Conservation (phyloP, 345 rosid species). For the Hevea brasiliensis region DNA sequence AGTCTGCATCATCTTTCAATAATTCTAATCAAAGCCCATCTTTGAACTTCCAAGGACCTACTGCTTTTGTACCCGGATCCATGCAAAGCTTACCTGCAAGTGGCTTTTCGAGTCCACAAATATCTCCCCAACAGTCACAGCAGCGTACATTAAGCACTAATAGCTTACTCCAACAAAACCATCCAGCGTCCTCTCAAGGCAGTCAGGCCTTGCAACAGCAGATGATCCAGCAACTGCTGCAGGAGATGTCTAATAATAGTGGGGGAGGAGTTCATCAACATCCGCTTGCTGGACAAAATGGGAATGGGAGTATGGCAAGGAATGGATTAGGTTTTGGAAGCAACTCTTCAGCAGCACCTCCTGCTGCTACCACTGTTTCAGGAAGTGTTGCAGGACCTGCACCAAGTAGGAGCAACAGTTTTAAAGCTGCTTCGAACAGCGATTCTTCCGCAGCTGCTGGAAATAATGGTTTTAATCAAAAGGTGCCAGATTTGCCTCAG, state of each 20-base stretch:
- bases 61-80: constrained; percentile 50
- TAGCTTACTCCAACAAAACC: constrained; percentile 55
- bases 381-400: constrained; percentile 45
- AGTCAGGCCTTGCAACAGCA: constrained; percentile 71
- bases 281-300: constrained; percentile 42
- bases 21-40: constrained; percentile 63
- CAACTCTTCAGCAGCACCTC: constrained; percentile 37
- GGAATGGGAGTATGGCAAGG: constrained; percentile 34
- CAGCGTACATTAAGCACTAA: constrained; percentile 43
- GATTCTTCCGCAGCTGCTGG: constrained; percentile 56
- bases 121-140: constrained; percentile 50
- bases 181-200: constrained; percentile 49
- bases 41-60: constrained; percentile 61
- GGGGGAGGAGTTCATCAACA: constrained; percentile 51
- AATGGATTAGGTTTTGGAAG: constrained; percentile 41
- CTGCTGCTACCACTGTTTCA: constrained; percentile 41
- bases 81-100: constrained; percentile 55
- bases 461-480: constrained; percentile 46
- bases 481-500: constrained; percentile 47
- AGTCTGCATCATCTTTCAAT: constrained; percentile 52
- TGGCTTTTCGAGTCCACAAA: constrained; percentile 49
- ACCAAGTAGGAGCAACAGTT: constrained; percentile 60
- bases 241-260: constrained; percentile 59
- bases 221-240: constrained; percentile 78
- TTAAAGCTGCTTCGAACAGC: constrained; percentile 58